Base-by-base conservation (phyloP, 2,329 filamentous ascomycete genomes). In the Fusarium chlamydosporum region DNA sequence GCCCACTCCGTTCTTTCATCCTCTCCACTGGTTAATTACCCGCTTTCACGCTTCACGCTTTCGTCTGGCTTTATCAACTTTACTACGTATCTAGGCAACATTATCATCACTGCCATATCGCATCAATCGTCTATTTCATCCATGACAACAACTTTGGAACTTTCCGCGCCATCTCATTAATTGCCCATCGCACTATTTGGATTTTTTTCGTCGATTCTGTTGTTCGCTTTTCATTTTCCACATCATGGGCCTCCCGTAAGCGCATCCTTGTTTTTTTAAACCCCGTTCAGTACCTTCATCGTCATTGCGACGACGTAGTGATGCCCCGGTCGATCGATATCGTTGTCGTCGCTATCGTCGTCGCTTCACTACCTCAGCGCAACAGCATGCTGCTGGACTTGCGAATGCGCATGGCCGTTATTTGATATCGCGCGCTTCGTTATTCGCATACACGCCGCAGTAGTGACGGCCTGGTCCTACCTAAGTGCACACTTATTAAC, bases 241-340 rank as follows among this genome's bases (percentile, higher is more conserved):
- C 71, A 73, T 43, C 51, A 84, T 84, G 82, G 82, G 82, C 74
- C 82, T 83, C 51, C 82, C 82, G 82, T 84, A 81, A 82, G 82
- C 82, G 61, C 63, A 65, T 58, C 68, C 57, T 66, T 55, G 65
- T 59, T 71, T 70, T 55, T 60, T 50, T 31, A 8, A 34, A 43
- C 35, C 46, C 64, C 60, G 51, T 56, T 46, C 42, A 46, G 23
- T 53, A 51, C 42, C 59, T 48, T 62, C 38, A 35, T 66, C 55
- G 56, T 67, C 50, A 54, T 68, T 67, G 70, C 66, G 68, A 70
- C 65, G 59, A 56, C 60, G 58, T 56, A 58, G 61, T 65, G 65
- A 63, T 58, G 61, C 71, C 72, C 72, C 50, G 65, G 58, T 65
- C 72, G 60, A 68, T 65, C 62, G 55, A 73, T 70, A 54, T 27